A percentile compares a stretch with the other conserved stretches of the same genome.
These are phyloP conservation scores for Blastobotrys malaysiensis DNA, from an alignment of 1,139 yeast species.

Conservation along the genomic window DNA sequence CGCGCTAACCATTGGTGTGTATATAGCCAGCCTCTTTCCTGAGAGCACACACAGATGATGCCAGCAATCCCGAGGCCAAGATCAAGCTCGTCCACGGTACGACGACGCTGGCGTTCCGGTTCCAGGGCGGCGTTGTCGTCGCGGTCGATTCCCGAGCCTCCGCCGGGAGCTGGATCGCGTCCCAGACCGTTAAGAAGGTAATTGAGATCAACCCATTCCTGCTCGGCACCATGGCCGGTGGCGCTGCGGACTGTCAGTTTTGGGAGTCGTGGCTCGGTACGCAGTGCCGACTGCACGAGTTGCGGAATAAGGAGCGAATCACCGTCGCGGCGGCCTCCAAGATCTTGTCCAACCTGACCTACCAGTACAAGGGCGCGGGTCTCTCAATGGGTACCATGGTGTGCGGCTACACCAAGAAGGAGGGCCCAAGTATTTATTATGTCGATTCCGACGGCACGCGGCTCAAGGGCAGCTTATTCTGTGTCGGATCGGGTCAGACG, in stretches of 20 bases:
- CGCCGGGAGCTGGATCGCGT: constrained; percentile 98
- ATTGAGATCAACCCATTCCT: constrained; percentile 93
- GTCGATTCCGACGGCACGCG: constrained; percentile 98
- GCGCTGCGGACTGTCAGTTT: constrained; percentile 99
- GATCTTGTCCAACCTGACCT: constrained; percentile 83
- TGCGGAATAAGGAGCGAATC: constrained; percentile 89
- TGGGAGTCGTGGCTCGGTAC: constrained; percentile 99
- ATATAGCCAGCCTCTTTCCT: constrained; percentile 83
- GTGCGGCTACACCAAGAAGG: constrained; percentile 93
- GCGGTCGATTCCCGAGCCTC: constrained; percentile 98
- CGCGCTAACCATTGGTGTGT: not conserved
- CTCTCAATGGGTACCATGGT: constrained; percentile 98
- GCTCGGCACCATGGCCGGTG: constrained; percentile 99
- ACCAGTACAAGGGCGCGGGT: constrained; percentile 97
- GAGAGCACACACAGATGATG: constrained; percentile 97
- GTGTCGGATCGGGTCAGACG: constrained; percentile 99
- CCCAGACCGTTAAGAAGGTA: constrained; percentile 96
- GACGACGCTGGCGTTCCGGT: constrained; percentile 92
- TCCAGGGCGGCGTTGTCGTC: constrained; percentile 91
- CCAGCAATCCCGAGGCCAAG: constrained; percentile 84
- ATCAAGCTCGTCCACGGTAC: constrained; percentile 98
- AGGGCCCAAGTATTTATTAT: constrained; percentile 91
- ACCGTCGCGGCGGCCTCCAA: constrained; percentile 97
- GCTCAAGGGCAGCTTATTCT: constrained; percentile 87
- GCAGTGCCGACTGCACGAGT: constrained; percentile 91